phyloP scores from a whole-genome alignment of 208 protist species.

The Naegleria fowleri region DNA sequence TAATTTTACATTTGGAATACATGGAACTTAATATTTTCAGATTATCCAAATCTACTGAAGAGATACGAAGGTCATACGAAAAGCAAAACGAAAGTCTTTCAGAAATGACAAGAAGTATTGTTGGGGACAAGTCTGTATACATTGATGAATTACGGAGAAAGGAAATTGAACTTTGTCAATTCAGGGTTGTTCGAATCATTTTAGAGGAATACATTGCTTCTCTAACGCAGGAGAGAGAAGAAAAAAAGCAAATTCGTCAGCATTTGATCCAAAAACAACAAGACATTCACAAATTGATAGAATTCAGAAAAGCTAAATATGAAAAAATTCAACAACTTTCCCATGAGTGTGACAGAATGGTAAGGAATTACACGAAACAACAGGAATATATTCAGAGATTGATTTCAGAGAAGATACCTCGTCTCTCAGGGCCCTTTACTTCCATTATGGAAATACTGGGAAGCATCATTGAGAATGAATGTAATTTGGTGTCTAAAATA shows the following conservation, averaged over 20 bases:
- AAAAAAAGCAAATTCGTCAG: background rate
- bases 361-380: background rate
- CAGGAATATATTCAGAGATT: background rate
- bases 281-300: background rate
- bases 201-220: conserved; percentile 5
- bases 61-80: background rate
- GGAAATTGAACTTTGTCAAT: background rate
- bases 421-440: background rate
- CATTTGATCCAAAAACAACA: background rate
- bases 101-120: background rate
- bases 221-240: background rate
- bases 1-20: background rate
- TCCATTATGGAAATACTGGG: background rate
- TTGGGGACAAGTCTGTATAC: background rate
- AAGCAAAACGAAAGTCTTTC: background rate
- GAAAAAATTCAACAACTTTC: background rate
- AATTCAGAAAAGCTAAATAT: background rate
- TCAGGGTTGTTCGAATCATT: background rate
- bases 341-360: background rate
- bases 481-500: background rate
- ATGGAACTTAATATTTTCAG: too few species aligned
- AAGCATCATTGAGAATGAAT: background rate
- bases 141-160: background rate
- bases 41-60: background rate
- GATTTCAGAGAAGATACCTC: background rate